These are phyloP conservation scores for Byssochlamys sp. DNA, from an alignment of 2,329 filamentous ascomycete genomes.

Conservation along the genomic window DNA sequence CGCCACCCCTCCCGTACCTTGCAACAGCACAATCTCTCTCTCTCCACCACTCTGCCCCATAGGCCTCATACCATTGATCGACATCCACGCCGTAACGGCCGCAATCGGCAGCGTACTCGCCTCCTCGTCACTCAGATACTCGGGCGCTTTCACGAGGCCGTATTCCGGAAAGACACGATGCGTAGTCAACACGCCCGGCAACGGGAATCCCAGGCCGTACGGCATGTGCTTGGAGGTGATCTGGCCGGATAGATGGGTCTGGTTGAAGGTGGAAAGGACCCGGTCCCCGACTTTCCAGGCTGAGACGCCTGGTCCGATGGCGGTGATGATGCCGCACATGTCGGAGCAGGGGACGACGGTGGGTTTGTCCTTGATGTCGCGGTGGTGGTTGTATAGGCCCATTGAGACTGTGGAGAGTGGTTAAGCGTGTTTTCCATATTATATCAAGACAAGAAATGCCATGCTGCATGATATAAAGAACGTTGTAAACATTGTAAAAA, in stretches of 20 bases:
- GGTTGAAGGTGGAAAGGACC: constrained; percentile 55
- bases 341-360: constrained; percentile 58
- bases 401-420: constrained; percentile 43
- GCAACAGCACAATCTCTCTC: constrained; percentile 44
- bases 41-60: constrained; percentile 38
- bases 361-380: constrained; percentile 35
- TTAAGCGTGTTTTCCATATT: neutral
- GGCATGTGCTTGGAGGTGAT: constrained; percentile 47
- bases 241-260: constrained; percentile 49
- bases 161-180: constrained; percentile 36
- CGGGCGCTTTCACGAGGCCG: constrained; percentile 32
- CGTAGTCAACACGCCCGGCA: constrained; percentile 37
- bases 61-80: constrained; percentile 35
- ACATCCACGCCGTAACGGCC: constrained; percentile 43
- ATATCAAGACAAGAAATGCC: neutral
- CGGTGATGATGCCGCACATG: constrained; percentile 55
- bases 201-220: constrained; percentile 52
- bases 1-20: constrained; percentile 43
- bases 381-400: constrained; percentile 59
- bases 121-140: constrained; percentile 28
- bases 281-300: constrained; percentile 51
- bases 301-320: constrained; percentile 38
- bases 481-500: neutral
- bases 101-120: constrained; percentile 37
- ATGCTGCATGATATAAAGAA: too few species aligned